phyloP scores from a whole-genome alignment of 2,329 filamentous ascomycete species.

The Botrytis byssoidea region DNA sequence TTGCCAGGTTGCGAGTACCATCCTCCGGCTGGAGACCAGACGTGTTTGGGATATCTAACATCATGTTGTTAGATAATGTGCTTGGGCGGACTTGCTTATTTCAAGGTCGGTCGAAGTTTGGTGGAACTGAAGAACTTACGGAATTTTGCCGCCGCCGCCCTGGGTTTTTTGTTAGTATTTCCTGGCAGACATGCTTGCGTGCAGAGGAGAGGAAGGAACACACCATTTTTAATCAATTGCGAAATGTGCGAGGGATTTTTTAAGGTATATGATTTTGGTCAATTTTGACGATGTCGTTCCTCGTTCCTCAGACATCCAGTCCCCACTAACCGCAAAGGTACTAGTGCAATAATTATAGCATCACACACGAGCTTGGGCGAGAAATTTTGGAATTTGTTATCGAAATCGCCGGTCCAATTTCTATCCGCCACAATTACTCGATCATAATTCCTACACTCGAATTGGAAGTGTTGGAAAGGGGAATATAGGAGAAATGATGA shows the following conservation, averaged over 20 bases:
- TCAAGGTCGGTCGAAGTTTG: neutral
- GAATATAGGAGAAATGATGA: constrained; percentile 45
- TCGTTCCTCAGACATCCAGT: neutral
- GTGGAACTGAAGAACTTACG: constrained; percentile 49
- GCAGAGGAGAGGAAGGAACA: constrained; percentile 30
- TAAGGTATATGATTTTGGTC: constrained; percentile 14
- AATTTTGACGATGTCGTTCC: constrained; percentile 13
- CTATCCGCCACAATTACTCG: neutral
- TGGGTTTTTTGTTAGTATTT: constrained; percentile 46
- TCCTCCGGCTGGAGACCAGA: constrained; percentile 97
- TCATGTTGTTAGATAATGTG: constrained; percentile 6
- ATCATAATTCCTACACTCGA: constrained; percentile 4
- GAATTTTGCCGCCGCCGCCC: constrained; percentile 79
- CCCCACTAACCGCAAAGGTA: neutral
- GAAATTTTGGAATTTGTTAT: constrained; percentile 23
- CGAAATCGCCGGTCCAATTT: constrained; percentile 14
- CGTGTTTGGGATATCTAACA: constrained; percentile 89
- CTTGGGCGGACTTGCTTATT: constrained; percentile 8
- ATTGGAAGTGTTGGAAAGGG: constrained; percentile 24
- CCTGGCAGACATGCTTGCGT: neutral
- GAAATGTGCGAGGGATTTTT: constrained; percentile 19
- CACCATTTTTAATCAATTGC: constrained; percentile 56
- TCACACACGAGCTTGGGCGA: constrained; percentile 21
- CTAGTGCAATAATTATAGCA: constrained; percentile 12
- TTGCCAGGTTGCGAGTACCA: constrained; percentile 96